Base-by-base conservation (phyloP, 2,329 filamentous ascomycete genomes). In the Sporothrix schenckii region DNA sequence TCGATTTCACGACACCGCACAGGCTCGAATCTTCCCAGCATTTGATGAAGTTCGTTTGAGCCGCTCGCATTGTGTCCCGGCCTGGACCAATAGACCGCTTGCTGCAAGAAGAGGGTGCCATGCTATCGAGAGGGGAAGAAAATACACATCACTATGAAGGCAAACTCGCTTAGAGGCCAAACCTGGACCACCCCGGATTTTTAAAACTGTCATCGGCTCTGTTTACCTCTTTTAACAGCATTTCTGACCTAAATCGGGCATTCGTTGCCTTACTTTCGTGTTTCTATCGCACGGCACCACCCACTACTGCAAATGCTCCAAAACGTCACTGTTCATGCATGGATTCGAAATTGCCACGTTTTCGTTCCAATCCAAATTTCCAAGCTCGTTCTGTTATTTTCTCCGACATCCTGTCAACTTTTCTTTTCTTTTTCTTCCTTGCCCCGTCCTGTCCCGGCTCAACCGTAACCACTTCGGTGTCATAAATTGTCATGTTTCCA, bases 251-350 rank as follows among this genome's bases (percentile, higher is more conserved):
- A 1, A 7, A 30, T 34, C 6, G 13, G 13, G n/a, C 7, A 16
- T 24, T 49, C 2, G 14, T 53, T 9, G 9, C 49, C 47, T 16
- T 53, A 21, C 41, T 66, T 34, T 66, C 21, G 47, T 47, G 58
- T 47, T 14, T 61, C 39, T 4, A 47, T 61, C 4, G 58, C 39
- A 24, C 54, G 27, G 53, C 53, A 6, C 53, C 53, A 16, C 19
- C 53, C 3, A 9, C 53, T 16, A 3, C 16, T 56, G 24, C 16
- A 34, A 19, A 27, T 27, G 27, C 53, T 34, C 30, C 3, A 19
- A 10, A 39, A 21, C 63, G 49, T 56, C 50, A 67, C 41, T 41
- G 34, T 44, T 44, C 50, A 54, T 53, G 63, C 63, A 41, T 52
- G 19, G 16, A 9, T 44, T 9, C 50, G 16, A 30, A 34, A 53